Base-by-base conservation (phyloP, 2,329 filamentous ascomycete species). In the Cladosporium cucumerinum region DNA sequence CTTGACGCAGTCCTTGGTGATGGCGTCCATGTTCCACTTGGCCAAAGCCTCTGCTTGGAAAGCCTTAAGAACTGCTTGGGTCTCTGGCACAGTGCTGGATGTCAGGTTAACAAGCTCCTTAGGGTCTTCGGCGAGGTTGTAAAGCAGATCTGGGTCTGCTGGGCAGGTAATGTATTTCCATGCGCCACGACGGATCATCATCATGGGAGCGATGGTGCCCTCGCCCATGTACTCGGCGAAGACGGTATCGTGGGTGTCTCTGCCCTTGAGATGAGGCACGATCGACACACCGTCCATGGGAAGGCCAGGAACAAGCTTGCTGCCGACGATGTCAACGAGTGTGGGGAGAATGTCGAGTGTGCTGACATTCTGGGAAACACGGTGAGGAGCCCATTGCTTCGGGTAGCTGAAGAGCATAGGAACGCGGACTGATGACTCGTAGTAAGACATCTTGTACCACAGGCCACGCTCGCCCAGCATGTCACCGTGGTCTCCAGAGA, bases 391-490 rank as follows among this genome's bases (percentile, higher is more conserved):
- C 77, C 94, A 96, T 67, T 84, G 85, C 72, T 87, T 83, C 28
- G 93, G 93, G 72, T 93, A 87, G 77, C 92, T 89, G 75, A 97
- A 85, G 69, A 97, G 83, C 75, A 97, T 88, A 1, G 93, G 93
- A 25, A 97, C 93, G 30, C 93, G 89, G 54, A 92, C 92, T 14
- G 92, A 96, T 48, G 89, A 89, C 83, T 97, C 93, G 73, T 93
- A 97, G 85, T 95, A 97, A 74, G 87, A 92, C 93, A 97, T 97
- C 84, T 97, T 97, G 83, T 97, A 93, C 93, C 93, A 97, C 55
- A 97, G 82, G 6, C 91, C 90, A 61, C 92, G 88, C 82, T 97
- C 93, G 66, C 93, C 93, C 8, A 97, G 86, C 93, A 97, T 97
- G 78, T 97, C 93, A 64, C 93, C 93, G 74, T 97, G 93, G 76